Evolutionary conservation across 352 stramenopile species (phyloP).

Genomic region (Phytophthora pini): DNA sequence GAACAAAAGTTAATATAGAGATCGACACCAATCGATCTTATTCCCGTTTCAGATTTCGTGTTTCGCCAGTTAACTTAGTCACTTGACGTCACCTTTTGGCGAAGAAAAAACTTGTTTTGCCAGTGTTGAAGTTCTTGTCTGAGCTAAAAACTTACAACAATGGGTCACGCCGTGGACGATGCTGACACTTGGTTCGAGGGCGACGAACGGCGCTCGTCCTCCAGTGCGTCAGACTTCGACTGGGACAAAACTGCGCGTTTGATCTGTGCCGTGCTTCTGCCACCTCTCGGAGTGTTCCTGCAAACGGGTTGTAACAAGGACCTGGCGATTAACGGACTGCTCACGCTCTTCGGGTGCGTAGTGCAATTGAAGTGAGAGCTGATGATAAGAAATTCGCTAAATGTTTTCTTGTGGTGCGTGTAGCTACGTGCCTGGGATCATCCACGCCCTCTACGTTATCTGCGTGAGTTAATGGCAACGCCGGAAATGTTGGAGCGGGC

Average conservation of each 20-base stretch:
- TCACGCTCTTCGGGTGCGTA: constrained; percentile 63
- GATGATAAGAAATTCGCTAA: constrained; percentile 4
- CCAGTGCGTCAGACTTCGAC: constrained; percentile 24
- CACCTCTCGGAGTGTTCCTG: constrained; percentile 60
- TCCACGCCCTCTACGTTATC: constrained; percentile 67
- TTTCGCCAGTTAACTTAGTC: constrained; percentile 16
- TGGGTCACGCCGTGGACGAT: constrained; percentile 29
- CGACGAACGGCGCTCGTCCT: constrained; percentile 27
- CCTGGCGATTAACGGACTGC: constrained; percentile 69
- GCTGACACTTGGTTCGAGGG: constrained; percentile 36
- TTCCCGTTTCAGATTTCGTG: background rate
- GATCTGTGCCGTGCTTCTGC: constrained; percentile 55
- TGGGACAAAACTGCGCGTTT: constrained; percentile 58
- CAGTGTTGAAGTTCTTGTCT: constrained; percentile 12
- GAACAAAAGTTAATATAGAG: constrained; percentile 32
- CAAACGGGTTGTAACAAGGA: constrained; percentile 66
- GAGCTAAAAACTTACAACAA: constrained; percentile 1
- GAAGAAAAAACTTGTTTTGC: background rate
- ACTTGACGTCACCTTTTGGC: constrained; percentile 5
- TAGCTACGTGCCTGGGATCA: constrained; percentile 65
- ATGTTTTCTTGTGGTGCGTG: background rate
- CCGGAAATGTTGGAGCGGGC: background rate
- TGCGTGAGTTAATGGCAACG: constrained; percentile 30
- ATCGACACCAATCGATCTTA: constrained; percentile 21
- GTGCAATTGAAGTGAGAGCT: background rate